Conservation (phyloP, 1,284 basidiomycete genomes). For the Neotropicomus parvogracilis region DNA sequence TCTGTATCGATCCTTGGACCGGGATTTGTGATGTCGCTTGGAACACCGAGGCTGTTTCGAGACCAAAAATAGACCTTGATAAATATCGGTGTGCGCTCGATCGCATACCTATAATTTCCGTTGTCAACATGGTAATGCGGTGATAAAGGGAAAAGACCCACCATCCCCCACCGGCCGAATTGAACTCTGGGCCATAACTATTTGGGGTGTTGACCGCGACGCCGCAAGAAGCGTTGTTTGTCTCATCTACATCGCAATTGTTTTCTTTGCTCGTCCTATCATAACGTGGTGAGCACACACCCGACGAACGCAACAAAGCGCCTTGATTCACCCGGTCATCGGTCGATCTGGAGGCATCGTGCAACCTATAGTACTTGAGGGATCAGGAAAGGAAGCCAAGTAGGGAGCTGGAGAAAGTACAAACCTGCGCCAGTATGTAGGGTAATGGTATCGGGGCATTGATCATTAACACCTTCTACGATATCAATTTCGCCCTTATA, state of each 20-base stretch:
- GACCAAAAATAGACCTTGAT: constrained; percentile 28
- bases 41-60: constrained; percentile 12
- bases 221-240: constrained; percentile 64
- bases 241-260: constrained; percentile 56
- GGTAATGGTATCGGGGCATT: constrained; percentile 51
- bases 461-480: constrained; percentile 63
- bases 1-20: constrained; percentile 20
- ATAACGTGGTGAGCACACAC: neutral
- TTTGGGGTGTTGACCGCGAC: constrained; percentile 43
- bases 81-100: constrained; percentile 25
- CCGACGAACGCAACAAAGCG: neutral
- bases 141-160: constrained; percentile 1
- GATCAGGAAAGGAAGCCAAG: constrained; percentile 4
- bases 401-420: neutral
- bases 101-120: constrained; percentile 23
- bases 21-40: constrained; percentile 17
- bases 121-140: neutral
- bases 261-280: constrained; percentile 38
- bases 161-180: constrained; percentile 61
- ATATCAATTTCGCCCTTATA: constrained; percentile 59
- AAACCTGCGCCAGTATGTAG: constrained; percentile 54
- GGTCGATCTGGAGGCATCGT: constrained; percentile 51
- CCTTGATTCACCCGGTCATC: constrained; percentile 47
- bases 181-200: constrained; percentile 63
- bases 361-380: constrained; percentile 41